These are phyloP conservation scores for Bryopsis sp. DNA, from an alignment of 139 green algal species.

Conservation along the genomic window DNA sequence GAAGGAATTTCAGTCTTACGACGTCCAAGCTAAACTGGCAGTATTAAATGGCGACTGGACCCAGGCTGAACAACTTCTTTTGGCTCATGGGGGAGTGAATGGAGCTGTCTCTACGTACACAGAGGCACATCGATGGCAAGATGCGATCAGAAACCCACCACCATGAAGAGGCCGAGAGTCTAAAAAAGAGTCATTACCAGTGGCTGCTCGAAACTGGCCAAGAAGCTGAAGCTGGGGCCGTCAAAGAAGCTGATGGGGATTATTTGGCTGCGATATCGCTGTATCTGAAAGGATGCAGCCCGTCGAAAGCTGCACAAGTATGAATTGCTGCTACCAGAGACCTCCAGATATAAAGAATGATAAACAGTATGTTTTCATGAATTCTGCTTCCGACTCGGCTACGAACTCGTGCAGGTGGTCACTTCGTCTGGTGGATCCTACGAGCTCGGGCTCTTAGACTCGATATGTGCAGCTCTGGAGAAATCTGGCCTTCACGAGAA, in stretches of 20 bases:
- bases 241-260: conserved; percentile 65
- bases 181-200: conserved; percentile 37
- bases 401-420: conserved; percentile 1
- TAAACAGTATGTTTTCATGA: background rate
- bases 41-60: conserved; percentile 56
- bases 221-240: conserved; percentile 51
- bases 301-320: conserved; percentile 57
- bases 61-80: conserved; percentile 51
- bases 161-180: conserved; percentile 35
- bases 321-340: too few species aligned
- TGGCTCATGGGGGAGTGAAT: conserved; percentile 54
- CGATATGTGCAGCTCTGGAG: conserved; percentile 40
- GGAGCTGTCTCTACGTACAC: conserved; percentile 50
- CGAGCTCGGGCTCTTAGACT: conserved; percentile 47
- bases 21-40: too few species aligned
- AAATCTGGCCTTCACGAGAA: conserved; percentile 53
- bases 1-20: too few species aligned
- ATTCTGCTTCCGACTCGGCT: background rate
- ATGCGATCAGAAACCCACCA: conserved; percentile 48
- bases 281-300: conserved; percentile 67
- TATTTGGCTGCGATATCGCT: conserved; percentile 58
- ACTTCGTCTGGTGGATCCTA: conserved; percentile 12
- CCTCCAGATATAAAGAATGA: too few species aligned
- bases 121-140: conserved; percentile 45
- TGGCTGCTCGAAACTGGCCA: conserved; percentile 55